Conservation (phyloP, 2,329 filamentous ascomycete genomes). For the Sclerotinia glacialis region DNA sequence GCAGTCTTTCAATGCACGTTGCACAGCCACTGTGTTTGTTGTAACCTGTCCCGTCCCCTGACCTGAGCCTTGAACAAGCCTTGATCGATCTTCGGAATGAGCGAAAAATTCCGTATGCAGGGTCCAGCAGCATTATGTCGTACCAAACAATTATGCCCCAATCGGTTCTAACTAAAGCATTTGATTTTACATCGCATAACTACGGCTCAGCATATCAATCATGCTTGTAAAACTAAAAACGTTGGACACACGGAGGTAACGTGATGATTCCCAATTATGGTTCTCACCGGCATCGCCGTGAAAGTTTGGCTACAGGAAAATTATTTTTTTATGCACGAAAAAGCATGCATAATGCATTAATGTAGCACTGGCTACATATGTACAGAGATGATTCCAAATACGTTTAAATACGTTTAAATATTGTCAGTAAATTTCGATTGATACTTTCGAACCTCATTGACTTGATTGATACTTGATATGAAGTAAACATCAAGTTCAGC, state of each 20-base stretch:
- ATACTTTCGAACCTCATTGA: background rate
- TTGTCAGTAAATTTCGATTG: background rate
- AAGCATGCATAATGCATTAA: background rate
- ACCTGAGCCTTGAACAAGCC: constrained; percentile 3
- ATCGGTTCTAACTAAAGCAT: background rate
- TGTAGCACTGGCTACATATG: constrained; percentile 5
- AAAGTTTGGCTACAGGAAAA: constrained; percentile 9
- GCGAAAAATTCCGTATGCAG: constrained; percentile 13
- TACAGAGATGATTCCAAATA: background rate
- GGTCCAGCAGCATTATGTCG: background rate
- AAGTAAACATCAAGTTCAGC: background rate
- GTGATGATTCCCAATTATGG: constrained; percentile 8
- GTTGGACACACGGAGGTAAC: background rate
- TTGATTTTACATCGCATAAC: background rate
- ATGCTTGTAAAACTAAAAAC: background rate
- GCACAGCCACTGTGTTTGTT: constrained; percentile 14
- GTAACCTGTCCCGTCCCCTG: background rate
- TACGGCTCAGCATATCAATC: constrained; percentile 4
- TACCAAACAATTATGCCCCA: background rate
- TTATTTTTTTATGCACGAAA: constrained; percentile 15
- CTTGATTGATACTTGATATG: too few relatives aligned
- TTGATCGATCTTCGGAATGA: constrained; percentile 8
- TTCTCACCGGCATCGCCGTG: constrained; percentile 16
- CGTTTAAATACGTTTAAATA: background rate
- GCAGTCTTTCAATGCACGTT: constrained; percentile 4